A percentile compares a stretch with the other conserved stretches of the same genome.
phyloP scores from a whole-genome alignment of 2,329 filamentous ascomycete species.

The Neonectria faginata region DNA sequence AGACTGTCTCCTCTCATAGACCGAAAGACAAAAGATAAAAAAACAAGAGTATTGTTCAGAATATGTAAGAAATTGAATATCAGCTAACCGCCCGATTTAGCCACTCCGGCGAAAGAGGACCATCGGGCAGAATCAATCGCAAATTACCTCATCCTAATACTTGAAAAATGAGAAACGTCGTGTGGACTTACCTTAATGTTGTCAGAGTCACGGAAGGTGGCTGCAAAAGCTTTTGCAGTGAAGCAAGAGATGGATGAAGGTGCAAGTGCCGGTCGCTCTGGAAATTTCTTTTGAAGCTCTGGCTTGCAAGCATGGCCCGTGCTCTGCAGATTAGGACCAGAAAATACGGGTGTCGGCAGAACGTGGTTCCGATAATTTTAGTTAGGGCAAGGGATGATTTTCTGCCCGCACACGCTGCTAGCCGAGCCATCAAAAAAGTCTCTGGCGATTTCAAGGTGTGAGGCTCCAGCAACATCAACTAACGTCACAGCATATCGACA shows the following conservation, averaged over 20 bases:
- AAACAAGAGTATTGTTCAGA: constrained; percentile 69
- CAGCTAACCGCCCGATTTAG: constrained; percentile 81
- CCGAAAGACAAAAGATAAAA: constrained; percentile 36
- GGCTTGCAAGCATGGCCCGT: constrained; percentile 35
- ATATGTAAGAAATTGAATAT: constrained; percentile 99
- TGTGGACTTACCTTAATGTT: constrained; percentile 47
- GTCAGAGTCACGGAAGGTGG: constrained; percentile 5
- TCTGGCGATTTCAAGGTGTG: constrained; percentile 53
- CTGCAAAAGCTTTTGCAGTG: constrained; percentile 9
- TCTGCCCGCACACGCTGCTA: constrained; percentile 55
- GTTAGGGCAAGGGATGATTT: constrained; percentile 58
- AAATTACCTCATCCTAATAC: constrained; percentile 93
- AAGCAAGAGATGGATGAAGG: constrained; percentile 3
- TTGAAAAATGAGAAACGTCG: constrained; percentile 17
- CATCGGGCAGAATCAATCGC: constrained; percentile 92
- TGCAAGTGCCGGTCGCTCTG: constrained; percentile 1
- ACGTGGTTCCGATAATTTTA: constrained; percentile 49
- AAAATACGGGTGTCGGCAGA: constrained; percentile 39
- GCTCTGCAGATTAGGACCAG: constrained; percentile 19
- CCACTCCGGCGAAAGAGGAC: constrained; percentile 89
- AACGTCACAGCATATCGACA: constrained; percentile 55
- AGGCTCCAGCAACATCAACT: constrained; percentile 53
- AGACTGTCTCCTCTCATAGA: constrained; percentile 32
- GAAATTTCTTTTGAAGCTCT: constrained; percentile 47
- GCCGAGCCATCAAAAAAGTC: constrained; percentile 57